Evolutionary conservation across 306 rosid genomes (phyloP), one percentile per base, ranked within the genome.

Genomic region (Dryas octopetala): DNA sequence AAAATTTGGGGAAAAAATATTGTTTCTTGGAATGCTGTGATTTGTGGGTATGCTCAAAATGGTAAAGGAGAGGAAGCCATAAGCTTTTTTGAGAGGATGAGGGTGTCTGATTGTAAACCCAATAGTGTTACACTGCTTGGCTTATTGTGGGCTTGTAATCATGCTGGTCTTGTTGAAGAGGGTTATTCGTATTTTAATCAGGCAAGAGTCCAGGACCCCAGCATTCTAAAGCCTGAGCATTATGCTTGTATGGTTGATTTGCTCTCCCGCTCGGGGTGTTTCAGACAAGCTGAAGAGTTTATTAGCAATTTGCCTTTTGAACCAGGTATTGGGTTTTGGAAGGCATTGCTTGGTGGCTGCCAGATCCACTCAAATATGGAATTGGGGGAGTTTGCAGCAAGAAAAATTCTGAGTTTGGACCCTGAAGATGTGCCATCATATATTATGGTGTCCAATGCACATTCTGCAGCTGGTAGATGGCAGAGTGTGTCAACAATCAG

Each of bases 311-410:
- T 94, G 81, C 96, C 92, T 4, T 90, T 89, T 47, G 82, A 91
- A 71, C 95, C 97, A 1, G 96, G 98, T 55, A 78, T 90, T 54
- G 97, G 96, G 61, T 94, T 94, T 81, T 94, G 97, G 98, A 94
- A 94, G 74, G 91, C 98, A 1, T 78, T 94, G 84, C 98, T 94
- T 52, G 93, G 96, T 59, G 96, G 98, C 55, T 94, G 98, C 68
- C 92, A 88, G 83, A 90, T 88, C 82, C 97, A 91, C 86, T 84
- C 92, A 1, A 90, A 90, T 79, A 51, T 70, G 53, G 85, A 85
- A 68, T 77, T 94, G 76, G 98, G 91, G 49, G 91, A 90, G 85
- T 80, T 88, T 67, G 96, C 96, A 1, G 89, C 94, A 7, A 81
- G 68, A 55, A 90, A 84, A 79, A 90, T 91, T 43, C 70, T 85